These are phyloP conservation scores for Ophiostoma piceae DNA, from an alignment of 2,329 filamentous ascomycete genomes.

Conservation along the genomic window DNA sequence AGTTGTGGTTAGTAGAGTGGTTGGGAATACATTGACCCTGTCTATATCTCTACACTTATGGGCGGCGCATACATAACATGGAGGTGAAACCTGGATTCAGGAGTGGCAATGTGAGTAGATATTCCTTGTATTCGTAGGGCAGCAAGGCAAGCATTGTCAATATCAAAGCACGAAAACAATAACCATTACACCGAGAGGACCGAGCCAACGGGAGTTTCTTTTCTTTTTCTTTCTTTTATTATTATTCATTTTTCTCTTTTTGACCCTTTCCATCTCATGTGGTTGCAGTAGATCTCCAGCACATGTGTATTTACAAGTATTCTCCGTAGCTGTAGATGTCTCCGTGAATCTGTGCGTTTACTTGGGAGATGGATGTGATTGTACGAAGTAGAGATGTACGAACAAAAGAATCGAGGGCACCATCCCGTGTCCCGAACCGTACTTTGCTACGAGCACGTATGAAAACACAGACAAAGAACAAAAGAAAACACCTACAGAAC, in stretches of 20 bases:
- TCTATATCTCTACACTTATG: background rate
- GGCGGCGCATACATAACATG: background rate
- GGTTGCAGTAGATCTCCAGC: background rate
- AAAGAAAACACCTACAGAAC: background rate
- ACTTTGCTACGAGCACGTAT: background rate
- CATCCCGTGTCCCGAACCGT: slow-evolving; percentile 9
- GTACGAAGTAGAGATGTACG: background rate
- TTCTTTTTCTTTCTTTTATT: background rate
- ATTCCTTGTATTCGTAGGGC: background rate
- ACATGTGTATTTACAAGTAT: background rate
- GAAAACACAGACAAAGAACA: background rate
- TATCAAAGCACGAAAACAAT: too few species aligned
- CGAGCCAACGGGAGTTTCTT: background rate
- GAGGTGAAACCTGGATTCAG: slow-evolving; percentile 1
- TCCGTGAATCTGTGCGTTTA: background rate
- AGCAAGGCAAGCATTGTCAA: too few species aligned
- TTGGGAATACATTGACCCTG: background rate
- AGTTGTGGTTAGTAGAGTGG: too few species aligned
- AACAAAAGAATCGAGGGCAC: background rate
- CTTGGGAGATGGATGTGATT: background rate
- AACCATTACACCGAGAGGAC: background rate
- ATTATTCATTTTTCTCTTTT: background rate
- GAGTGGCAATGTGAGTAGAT: background rate
- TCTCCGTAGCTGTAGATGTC: background rate
- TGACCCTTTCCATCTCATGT: background rate